Percentiles rank a stretch among this genome's conserved stretches.
phyloP scores from a whole-genome alignment of 345 rosid species.

The Lumnitzera littorea region DNA sequence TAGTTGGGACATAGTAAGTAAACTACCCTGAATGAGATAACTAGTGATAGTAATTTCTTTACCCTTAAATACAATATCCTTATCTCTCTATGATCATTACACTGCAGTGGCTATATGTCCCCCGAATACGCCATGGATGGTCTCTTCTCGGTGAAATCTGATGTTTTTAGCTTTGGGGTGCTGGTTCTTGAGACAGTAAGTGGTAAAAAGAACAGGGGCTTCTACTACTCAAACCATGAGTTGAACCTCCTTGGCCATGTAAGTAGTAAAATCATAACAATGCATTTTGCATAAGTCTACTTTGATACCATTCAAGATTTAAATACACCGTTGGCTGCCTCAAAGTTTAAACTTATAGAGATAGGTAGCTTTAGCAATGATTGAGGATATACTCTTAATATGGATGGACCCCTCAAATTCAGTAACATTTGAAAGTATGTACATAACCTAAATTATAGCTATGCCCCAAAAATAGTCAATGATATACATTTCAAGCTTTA shows the following conservation, averaged over 20 bases:
- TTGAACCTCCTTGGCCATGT: slow-evolving; percentile 74
- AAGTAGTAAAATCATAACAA: slow-evolving; percentile 16
- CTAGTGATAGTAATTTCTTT: too few species aligned
- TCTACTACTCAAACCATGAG: slow-evolving; percentile 47
- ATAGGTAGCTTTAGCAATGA: too few species aligned
- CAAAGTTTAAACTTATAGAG: too few species aligned
- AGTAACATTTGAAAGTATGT: too few species aligned
- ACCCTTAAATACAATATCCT: background rate
- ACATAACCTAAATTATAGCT: too few species aligned
- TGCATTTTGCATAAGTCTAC: too few species aligned
- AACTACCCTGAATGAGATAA: background rate
- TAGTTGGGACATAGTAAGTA: slow-evolving; percentile 82
- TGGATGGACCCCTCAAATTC: too few species aligned
- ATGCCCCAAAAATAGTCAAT: too few species aligned
- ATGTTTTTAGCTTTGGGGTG: slow-evolving; percentile 76
- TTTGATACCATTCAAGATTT: too few species aligned
- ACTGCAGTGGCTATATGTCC: slow-evolving; percentile 67
- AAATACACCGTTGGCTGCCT: too few species aligned
- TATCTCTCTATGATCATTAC: background rate
- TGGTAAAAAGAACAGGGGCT: slow-evolving; percentile 62
- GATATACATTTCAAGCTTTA: too few species aligned
- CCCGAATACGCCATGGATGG: slow-evolving; percentile 89
- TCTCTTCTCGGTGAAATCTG: slow-evolving; percentile 55
- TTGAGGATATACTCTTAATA: too few species aligned
- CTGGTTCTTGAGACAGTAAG: slow-evolving; percentile 55